Base-by-base conservation (phyloP, 805 yeast species). In the Kluyveromyces lactis region DNA sequence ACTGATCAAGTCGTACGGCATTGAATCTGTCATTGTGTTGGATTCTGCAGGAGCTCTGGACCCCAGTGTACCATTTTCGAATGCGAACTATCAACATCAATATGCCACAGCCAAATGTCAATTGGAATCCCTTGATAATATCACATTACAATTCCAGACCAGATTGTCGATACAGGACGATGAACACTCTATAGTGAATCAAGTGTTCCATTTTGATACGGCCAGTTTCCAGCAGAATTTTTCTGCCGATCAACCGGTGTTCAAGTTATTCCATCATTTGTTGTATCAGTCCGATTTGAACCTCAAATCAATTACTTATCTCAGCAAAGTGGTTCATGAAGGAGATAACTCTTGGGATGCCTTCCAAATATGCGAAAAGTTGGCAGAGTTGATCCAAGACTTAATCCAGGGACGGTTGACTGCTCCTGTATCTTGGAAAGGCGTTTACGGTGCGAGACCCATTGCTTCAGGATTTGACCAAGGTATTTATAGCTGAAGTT, bases 291-390 rank as follows among this genome's bases (percentile, higher is more conserved):
- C 41, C 15, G 36, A 30, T 4, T 24, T 33, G 2, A 30, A 34
- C 15, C 53, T 38, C 29, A 39, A 50, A 17, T 51, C 52, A 7
- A 55, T 68, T 16, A 57, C 52, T n/a, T 70, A 72, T 3, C 44
- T 74, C n/a, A 73, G 75, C 9, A 66, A 75, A 13, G 79, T 71
- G 55, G 94, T 81, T 1, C 86, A 85, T 58, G 97, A 89, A 56
- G 97, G 97, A 26, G 97, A 89, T 58, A 90, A 90, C 57, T 72
- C 79, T 21, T 53, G 59, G 16, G 95, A 87, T 56, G 92, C 94
- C 10, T 45, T 42, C 24, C 39, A 47, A 15, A 47, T 55, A 5
- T 50, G 55, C 33, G 46, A 49, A 27, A 42, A 46, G 21, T 42
- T 56, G 27, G 46, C 51, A 5, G 33, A 31, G 4, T 48, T 60